Percentiles rank a stretch among this genome's conserved stretches.
Conservation (phyloP, 2,329 filamentous ascomycete species). For the Lojkania enalia region DNA sequence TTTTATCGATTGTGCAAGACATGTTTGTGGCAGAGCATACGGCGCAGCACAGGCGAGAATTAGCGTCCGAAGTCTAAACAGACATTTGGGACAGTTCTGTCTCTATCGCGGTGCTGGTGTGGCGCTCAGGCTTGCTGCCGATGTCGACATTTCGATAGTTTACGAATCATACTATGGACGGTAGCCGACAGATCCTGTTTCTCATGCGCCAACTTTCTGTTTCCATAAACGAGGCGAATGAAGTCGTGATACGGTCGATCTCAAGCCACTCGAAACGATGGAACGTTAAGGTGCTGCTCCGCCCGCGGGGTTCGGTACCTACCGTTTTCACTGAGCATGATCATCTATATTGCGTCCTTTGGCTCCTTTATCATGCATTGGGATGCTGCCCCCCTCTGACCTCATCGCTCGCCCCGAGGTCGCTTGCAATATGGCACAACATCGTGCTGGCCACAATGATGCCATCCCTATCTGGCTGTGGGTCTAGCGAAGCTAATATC, state of each 20-base stretch:
- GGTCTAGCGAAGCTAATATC: too few relatives aligned
- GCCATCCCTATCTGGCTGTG: background rate
- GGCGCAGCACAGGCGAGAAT: too few relatives aligned
- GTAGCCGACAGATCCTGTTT: background rate
- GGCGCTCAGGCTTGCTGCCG: background rate
- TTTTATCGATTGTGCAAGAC: too few relatives aligned
- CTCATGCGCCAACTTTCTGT: background rate
- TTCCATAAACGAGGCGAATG: background rate
- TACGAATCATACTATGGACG: background rate
- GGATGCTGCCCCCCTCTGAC: too few relatives aligned
- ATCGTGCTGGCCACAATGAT: background rate
- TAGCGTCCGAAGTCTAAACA: background rate
- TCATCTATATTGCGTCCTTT: too few relatives aligned
- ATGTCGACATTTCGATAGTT: background rate
- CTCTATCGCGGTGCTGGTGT: background rate
- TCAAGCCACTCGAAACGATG: background rate
- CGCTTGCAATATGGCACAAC: background rate
- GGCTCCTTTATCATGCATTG: too few relatives aligned
- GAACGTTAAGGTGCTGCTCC: background rate
- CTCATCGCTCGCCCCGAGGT: background rate
- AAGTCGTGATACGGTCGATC: background rate
- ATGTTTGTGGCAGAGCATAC: too few relatives aligned
- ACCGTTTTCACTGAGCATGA: too few relatives aligned
- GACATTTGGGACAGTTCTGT: background rate
- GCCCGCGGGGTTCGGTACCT: background rate